Conservation (phyloP, 2,329 filamentous ascomycete species). For the Beauveria varroae region DNA sequence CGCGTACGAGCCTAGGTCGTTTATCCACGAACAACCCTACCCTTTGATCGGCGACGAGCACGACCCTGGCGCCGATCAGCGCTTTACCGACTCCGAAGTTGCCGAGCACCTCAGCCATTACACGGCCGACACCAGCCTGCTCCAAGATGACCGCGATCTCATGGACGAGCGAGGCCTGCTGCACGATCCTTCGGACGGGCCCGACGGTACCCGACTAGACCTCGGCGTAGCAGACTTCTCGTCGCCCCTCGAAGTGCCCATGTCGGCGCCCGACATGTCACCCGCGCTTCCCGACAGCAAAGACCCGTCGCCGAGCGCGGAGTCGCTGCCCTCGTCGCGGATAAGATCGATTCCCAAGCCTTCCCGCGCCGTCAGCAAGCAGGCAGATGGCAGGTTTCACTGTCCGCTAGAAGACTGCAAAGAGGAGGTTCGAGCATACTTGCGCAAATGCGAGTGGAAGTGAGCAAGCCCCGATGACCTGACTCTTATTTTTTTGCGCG, state of each 20-base stretch:
- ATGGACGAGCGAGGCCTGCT: constrained; percentile 25
- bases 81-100: constrained; percentile 36
- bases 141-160: constrained; percentile 30
- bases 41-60: constrained; percentile 38
- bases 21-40: constrained; percentile 41
- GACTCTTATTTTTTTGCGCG: neutral
- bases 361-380: constrained; percentile 50
- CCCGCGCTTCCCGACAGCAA: constrained; percentile 28
- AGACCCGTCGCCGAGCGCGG: constrained; percentile 24
- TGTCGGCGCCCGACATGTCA: constrained; percentile 25
- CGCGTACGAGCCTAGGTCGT: constrained; percentile 42
- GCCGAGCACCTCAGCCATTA: constrained; percentile 37
- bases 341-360: constrained; percentile 52
- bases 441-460: constrained; percentile 90
- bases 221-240: constrained; percentile 26
- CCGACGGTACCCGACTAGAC: constrained; percentile 32
- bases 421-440: constrained; percentile 58
- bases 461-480: constrained; percentile 40
- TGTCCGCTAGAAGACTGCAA: constrained; percentile 66
- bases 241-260: constrained; percentile 25
- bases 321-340: constrained; percentile 30
- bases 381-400: constrained; percentile 65
- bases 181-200: constrained; percentile 28
- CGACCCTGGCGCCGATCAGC: constrained; percentile 33
- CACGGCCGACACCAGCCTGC: constrained; percentile 31